Conservation (phyloP, 805 yeast species). For the Zygotorulaspora chibaensis region DNA sequence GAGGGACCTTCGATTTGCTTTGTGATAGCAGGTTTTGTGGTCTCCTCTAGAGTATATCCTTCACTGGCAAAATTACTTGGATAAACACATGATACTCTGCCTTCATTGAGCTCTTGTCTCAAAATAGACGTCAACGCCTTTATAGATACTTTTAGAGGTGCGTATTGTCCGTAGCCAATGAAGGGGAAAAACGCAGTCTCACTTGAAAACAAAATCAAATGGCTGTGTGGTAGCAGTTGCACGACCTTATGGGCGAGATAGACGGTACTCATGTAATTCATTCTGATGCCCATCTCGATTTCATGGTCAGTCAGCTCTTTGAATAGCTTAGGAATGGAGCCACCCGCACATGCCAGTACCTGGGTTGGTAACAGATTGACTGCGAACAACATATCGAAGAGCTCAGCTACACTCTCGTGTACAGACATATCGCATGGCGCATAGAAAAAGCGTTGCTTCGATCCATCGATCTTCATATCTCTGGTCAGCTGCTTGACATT, state of each 20-base stretch:
- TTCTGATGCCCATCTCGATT: constrained; percentile 54
- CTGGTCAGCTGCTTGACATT: constrained; percentile 1
- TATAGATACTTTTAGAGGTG: constrained; percentile 83
- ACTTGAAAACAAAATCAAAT: constrained; percentile 65
- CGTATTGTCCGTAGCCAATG: constrained; percentile 87
- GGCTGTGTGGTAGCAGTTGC: constrained; percentile 41
- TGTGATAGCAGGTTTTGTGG: constrained; percentile 82
- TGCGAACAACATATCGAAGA: constrained; percentile 23
- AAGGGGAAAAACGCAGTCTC: constrained; percentile 80
- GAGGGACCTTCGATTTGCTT: constrained; percentile 82
- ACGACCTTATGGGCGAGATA: constrained; percentile 64
- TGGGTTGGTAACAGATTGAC: constrained; percentile 55
- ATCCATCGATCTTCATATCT: constrained; percentile 4
- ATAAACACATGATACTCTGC: constrained; percentile 62
- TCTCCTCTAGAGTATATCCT: constrained; percentile 77
- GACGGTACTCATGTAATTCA: constrained; percentile 70
- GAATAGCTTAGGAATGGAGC: constrained; percentile 74
- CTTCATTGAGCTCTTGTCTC: constrained; percentile 77
- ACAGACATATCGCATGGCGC: constrained; percentile 61
- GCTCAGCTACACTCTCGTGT: constrained; percentile 44
- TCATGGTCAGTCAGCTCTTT: constrained; percentile 58
- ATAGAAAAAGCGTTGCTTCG: constrained; percentile 39
- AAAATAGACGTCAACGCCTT: constrained; percentile 69
- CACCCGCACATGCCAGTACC: constrained; percentile 84
- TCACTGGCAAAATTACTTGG: constrained; percentile 92